Evolutionary conservation across 805 yeast genomes (phyloP), one percentile per base, ranked within the genome.

Genomic region (Suhomyces sp.): DNA sequence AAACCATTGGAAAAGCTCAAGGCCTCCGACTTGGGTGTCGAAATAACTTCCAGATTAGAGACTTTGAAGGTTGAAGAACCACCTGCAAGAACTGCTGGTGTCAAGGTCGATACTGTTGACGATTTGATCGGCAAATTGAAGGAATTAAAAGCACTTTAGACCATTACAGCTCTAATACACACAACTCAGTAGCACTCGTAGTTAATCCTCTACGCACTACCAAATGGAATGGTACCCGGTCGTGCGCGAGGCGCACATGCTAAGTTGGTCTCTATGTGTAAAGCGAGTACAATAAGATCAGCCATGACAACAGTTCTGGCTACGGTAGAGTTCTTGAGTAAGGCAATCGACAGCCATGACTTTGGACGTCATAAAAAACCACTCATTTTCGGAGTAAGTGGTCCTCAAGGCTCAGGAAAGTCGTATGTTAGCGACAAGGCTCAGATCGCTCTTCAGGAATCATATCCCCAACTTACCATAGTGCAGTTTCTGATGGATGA

Each of bases 341-440:
- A 71, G 2, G 47, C 61, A 3, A 54, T 79, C 15, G 54, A 57
- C 0, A 19, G 44, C 1, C 63, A 72, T 63, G 55, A 61, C 33
- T 53, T 66, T 53, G 35, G 66, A 56, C 13, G 15, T 6, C 39
- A 39, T 7, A 19, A 48, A 20, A 62, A 55, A 45, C 84, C 86
- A 1, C 56, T 85, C 6, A 69, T 86, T 15, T 66, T 79, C 25
- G 89, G 82, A 39, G 63, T 85, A 2, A 79, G 83, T 49, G 91
- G 90, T 0, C 89, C 92, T 0, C 96, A 87, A 64, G 96, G 96
- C 0, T 82, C 88, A 1, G 96, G 96, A 0, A 87, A 87, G 64
- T 78, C 89, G 3, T 84, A 74, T 53, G 68, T 84, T 2, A 76
- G 89, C 0, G 61, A 65, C 1, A 66, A 73, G 37, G 59, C 86